Evolutionary conservation across 2,329 filamentous ascomycete genomes (phyloP).

Genomic region (Paecilomyces formosus): DNA sequence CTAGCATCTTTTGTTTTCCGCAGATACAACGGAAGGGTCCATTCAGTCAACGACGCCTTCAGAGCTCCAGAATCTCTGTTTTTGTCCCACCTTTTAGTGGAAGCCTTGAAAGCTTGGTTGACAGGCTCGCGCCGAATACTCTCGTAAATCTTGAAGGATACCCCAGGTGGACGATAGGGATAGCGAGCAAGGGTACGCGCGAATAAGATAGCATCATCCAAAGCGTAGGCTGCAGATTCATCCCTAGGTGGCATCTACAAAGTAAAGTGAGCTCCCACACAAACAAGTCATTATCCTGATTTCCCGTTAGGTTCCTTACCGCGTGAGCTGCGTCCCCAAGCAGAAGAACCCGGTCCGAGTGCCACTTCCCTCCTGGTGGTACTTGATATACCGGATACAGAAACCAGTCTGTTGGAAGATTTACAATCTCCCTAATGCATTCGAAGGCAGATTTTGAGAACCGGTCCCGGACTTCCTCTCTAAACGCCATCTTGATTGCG

Average conservation of each 20-base stretch:
- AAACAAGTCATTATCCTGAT: not conserved
- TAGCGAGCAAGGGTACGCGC: conserved; percentile 30
- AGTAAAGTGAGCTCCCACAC: not conserved
- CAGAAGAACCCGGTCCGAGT: conserved; percentile 31
- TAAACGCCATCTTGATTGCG: conserved; percentile 26
- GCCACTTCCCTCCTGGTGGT: conserved; percentile 31
- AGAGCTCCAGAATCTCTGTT: conserved; percentile 32
- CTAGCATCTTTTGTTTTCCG: conserved; percentile 18
- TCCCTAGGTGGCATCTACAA: conserved; percentile 40
- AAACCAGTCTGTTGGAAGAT: conserved; percentile 29
- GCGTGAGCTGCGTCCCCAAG: conserved; percentile 43
- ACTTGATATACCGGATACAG: conserved; percentile 41
- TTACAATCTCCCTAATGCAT: conserved; percentile 29
- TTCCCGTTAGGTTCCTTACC: conserved; percentile 17
- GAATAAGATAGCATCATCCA: conserved; percentile 39
- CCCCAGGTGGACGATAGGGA: conserved; percentile 21
- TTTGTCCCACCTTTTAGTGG: conserved; percentile 31
- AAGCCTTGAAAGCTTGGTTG: conserved; percentile 32
- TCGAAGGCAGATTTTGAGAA: conserved; percentile 29
- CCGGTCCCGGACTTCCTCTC: conserved; percentile 26
- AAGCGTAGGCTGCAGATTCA: conserved; percentile 37
- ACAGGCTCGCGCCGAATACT: conserved; percentile 28
- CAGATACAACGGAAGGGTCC: conserved; percentile 29
- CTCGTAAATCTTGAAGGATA: conserved; percentile 32
- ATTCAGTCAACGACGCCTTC: conserved; percentile 30